These are phyloP conservation scores for Aspergillus panamensis DNA, from an alignment of 495 filamentous ascomycete species.

Conservation along the genomic window DNA sequence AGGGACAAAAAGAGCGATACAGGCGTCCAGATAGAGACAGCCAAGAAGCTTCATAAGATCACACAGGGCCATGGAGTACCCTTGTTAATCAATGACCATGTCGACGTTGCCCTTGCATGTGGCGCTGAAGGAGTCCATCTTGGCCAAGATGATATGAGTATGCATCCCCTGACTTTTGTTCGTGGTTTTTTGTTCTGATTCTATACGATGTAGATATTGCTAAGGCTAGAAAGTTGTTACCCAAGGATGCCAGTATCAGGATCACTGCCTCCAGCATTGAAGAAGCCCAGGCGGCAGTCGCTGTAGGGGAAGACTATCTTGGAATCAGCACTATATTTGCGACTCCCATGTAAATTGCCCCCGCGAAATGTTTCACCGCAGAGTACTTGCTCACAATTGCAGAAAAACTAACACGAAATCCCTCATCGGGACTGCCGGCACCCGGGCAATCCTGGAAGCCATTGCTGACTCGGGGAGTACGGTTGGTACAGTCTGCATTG, in stretches of 20 bases:
- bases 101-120: constrained; percentile 83
- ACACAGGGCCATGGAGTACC: constrained; percentile 68
- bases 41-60: constrained; percentile 64
- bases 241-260: constrained; percentile 64
- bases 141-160: constrained; percentile 91
- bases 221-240: constrained; percentile 68
- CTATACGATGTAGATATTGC: constrained; percentile 45
- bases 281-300: constrained; percentile 63
- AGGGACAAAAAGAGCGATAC: constrained; percentile 85
- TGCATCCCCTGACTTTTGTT: constrained; percentile 19
- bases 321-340: constrained; percentile 85
- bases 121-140: constrained; percentile 90
- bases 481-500: constrained; percentile 73
- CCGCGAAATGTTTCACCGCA: background rate
- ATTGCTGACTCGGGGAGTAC: constrained; percentile 43
- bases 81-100: constrained; percentile 91
- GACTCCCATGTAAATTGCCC: constrained; percentile 63
- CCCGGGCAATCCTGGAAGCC: constrained; percentile 61
- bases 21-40: constrained; percentile 64
- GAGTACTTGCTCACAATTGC: constrained; percentile 11
- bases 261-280: constrained; percentile 67
- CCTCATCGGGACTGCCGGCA: constrained; percentile 78
- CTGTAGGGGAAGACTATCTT: constrained; percentile 78
- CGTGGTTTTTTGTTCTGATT: constrained; percentile 1
- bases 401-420: constrained; percentile 69